Base-by-base conservation (phyloP, 257 asterid genomes). In the Ilex aquifolium region DNA sequence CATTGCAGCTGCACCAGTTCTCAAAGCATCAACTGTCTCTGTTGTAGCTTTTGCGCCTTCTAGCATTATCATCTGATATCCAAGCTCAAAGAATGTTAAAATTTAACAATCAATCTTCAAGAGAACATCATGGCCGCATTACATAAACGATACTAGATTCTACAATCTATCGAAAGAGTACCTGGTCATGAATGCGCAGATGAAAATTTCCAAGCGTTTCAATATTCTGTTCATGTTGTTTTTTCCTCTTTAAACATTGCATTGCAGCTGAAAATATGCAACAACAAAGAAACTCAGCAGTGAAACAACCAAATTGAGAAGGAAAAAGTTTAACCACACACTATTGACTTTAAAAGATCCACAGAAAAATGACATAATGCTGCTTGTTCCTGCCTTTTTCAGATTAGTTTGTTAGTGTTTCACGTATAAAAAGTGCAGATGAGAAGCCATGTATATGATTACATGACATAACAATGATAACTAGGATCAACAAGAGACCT, bases 81-180 rank as follows among this genome's bases (percentile, higher is more conserved):
- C 52, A 65, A 72, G 31, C 64, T 52, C 50, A 54, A 68, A 54
- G 52, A 57, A n/a, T 31, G 49, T 32, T 56, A 44, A 63, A 39
- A 27, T 48, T 49, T 39, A 46, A 60, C 57, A 44, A 50, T 42
- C 32, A 56, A 31, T 67, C 44, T 17, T 32, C 44, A 15, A 44
- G 60, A 11, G 7, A 42, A 42, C 48, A 7, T 7, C 48, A 42
- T 7, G 12, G 12, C 48, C 7, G 7, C 7, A 42, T 6, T 42
- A 6, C 12, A 42, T 42, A 42, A 42, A 11, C 1, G 10, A 42
- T 6, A 42, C 7, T 11, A 21, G 7, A 11, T 6, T 0, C 48
- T 42, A 7, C 48, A 42, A 42, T 6, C 10, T 2, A 42, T 7
- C 11, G 1, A 44, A 44, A 44, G 11, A 44, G 13, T 7, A 44